A percentile compares a stretch with the other conserved stretches of the same genome.
Conservation (phyloP, 257 asterid species). For the Oldenlandia corymbosa region DNA sequence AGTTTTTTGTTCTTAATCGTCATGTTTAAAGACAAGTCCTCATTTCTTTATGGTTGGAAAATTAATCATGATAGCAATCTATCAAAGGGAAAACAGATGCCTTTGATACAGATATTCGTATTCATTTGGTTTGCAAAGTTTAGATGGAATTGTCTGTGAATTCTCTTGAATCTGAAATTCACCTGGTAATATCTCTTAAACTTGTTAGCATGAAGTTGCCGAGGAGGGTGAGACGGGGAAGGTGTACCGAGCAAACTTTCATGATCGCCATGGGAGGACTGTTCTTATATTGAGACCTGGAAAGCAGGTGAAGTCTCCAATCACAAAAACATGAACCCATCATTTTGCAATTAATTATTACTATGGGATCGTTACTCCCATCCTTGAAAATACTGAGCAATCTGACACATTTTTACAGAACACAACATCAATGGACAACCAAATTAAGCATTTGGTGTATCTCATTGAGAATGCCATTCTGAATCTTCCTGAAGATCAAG, state of each 20-base stretch:
- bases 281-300: conserved; percentile 94
- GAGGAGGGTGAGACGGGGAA: conserved; percentile 89
- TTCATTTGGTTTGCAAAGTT: not conserved
- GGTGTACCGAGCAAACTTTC: conserved; percentile 72
- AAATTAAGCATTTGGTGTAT: conserved; percentile 83
- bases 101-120: not conserved
- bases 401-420: conserved; percentile 43
- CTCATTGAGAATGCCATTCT: conserved; percentile 84
- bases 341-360: not conserved
- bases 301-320: conserved; percentile 48
- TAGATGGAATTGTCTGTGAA: not conserved
- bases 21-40: not conserved
- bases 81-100: no score
- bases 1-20: not conserved
- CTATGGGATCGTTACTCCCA: not conserved
- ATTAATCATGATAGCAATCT: not conserved
- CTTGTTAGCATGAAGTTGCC: conserved; percentile 70
- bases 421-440: conserved; percentile 68
- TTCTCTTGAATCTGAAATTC: not conserved
- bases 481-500: conserved; percentile 92
- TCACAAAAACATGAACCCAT: not conserved
- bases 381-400: not conserved
- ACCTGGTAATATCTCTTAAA: conserved; percentile 6
- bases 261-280: conserved; percentile 73
- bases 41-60: not conserved